These are phyloP conservation scores for Trichoderma polysporum DNA, from an alignment of 2,329 filamentous ascomycete genomes.

Conservation along the genomic window DNA sequence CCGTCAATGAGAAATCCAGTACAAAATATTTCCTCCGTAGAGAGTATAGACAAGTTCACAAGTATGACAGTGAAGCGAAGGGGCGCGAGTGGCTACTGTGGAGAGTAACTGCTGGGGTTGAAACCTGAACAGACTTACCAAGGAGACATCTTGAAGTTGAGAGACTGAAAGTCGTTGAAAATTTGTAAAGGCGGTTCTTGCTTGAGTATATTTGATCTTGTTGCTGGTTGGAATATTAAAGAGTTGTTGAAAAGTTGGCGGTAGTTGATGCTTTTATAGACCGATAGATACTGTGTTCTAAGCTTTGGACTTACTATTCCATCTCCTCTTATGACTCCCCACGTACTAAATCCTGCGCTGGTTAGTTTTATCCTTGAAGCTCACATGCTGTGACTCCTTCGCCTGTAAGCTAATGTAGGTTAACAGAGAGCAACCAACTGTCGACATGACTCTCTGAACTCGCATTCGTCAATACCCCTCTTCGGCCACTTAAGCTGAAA, in stretches of 20 bases:
- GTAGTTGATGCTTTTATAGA: conserved; percentile 2
- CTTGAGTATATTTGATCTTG: background rate
- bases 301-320: background rate
- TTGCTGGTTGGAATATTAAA: background rate
- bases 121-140: background rate
- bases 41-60: background rate
- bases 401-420: background rate
- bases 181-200: background rate
- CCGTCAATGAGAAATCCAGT: background rate
- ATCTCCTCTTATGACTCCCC: background rate
- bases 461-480: background rate
- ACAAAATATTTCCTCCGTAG: too few relatives aligned
- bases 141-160: conserved; percentile 17
- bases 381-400: background rate
- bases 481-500: background rate
- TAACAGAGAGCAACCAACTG: background rate
- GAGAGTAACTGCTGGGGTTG: background rate
- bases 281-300: background rate
- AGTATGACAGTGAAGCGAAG: accelerated
- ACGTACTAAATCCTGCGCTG: background rate
- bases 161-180: background rate
- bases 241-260: background rate
- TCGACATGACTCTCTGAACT: background rate
- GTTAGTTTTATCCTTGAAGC: background rate
- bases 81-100: too few relatives aligned